Evolutionary conservation across 2,329 filamentous ascomycete species (phyloP).

Genomic region (Sphaerostilbella broomeana): DNA sequence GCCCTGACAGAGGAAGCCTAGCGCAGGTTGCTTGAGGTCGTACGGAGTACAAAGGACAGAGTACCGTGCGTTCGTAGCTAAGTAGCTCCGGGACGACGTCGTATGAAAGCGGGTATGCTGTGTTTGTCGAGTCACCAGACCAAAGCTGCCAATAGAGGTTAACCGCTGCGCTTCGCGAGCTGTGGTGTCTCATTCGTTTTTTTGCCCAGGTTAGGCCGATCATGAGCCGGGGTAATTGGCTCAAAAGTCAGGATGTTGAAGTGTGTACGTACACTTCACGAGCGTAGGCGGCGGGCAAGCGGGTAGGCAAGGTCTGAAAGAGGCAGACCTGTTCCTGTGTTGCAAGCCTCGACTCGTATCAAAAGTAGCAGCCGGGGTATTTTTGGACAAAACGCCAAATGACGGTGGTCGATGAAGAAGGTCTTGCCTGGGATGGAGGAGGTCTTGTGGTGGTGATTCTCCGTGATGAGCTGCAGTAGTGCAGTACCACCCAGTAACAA

Average conservation of each 20-base stretch:
- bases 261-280: too few relatives aligned
- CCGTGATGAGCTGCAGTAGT: constrained; percentile 12
- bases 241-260: constrained; percentile 20
- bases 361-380: too few relatives aligned
- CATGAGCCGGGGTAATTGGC: constrained; percentile 24
- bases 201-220: constrained; percentile 25
- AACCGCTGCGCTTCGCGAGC: constrained; percentile 21
- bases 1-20: constrained; percentile 9
- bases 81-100: constrained; percentile 13
- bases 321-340: neutral
- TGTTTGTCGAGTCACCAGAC: constrained; percentile 20
- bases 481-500: too few relatives aligned
- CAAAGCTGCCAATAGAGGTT: constrained; percentile 18
- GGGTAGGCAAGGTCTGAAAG: constrained; percentile 1
- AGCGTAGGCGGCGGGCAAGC: too few relatives aligned
- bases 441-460: constrained; percentile 12
- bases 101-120: constrained; percentile 14
- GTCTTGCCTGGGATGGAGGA: constrained; percentile 2
- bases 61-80: constrained; percentile 13
- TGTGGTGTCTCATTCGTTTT: constrained; percentile 29
- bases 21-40: constrained; percentile 3
- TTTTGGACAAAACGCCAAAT: constrained; percentile 4
- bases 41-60: constrained; percentile 1
- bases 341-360: constrained; percentile 5
- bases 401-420: constrained; percentile 3